phyloP scores from a whole-genome alignment of 495 filamentous ascomycete genomes.

The Penicillium silybi region DNA sequence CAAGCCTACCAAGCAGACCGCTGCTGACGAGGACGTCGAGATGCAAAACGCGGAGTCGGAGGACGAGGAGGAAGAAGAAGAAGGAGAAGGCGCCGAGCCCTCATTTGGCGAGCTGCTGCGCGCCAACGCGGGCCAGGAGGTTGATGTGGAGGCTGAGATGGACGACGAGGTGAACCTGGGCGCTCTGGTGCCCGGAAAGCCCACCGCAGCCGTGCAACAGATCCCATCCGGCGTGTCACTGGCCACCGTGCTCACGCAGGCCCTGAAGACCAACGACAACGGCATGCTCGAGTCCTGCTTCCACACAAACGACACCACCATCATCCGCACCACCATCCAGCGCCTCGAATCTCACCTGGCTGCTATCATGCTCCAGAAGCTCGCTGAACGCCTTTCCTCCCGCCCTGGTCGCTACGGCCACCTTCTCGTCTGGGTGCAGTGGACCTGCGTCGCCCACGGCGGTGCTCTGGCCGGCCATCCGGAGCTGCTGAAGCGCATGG shows the following conservation, averaged over 20 bases:
- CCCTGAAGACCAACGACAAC: slow-evolving; percentile 84
- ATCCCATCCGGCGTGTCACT: slow-evolving; percentile 76
- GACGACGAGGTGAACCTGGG: slow-evolving; percentile 40
- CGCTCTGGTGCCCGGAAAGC: slow-evolving; percentile 36
- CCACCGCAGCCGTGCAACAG: slow-evolving; percentile 41
- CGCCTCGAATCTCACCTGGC: slow-evolving; percentile 82
- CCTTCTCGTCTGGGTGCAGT: slow-evolving; percentile 95
- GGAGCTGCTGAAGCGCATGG: slow-evolving; percentile 69
- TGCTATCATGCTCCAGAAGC: slow-evolving; percentile 67
- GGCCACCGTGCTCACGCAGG: slow-evolving; percentile 84
- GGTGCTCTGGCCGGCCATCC: slow-evolving; percentile 82
- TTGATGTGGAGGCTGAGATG: slow-evolving; percentile 67
- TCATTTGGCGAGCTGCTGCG: slow-evolving; percentile 86
- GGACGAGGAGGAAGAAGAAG: slow-evolving; percentile 40
- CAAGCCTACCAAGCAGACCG: slow-evolving; percentile 25
- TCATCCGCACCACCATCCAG: slow-evolving; percentile 82
- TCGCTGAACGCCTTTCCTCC: slow-evolving; percentile 82
- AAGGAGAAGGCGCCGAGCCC: slow-evolving; percentile 56
- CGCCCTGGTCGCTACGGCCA: slow-evolving; percentile 83
- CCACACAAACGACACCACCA: slow-evolving; percentile 65
- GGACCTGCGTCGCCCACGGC: slow-evolving; percentile 91
- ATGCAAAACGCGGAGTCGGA: slow-evolving; percentile 39
- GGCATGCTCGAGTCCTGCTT: slow-evolving; percentile 89
- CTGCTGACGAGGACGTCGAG: slow-evolving; percentile 40
- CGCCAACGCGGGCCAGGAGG: slow-evolving; percentile 60